These are phyloP conservation scores for Suhomyces bokatorum DNA, from an alignment of 1,139 yeast genomes.

Conservation along the genomic window DNA sequence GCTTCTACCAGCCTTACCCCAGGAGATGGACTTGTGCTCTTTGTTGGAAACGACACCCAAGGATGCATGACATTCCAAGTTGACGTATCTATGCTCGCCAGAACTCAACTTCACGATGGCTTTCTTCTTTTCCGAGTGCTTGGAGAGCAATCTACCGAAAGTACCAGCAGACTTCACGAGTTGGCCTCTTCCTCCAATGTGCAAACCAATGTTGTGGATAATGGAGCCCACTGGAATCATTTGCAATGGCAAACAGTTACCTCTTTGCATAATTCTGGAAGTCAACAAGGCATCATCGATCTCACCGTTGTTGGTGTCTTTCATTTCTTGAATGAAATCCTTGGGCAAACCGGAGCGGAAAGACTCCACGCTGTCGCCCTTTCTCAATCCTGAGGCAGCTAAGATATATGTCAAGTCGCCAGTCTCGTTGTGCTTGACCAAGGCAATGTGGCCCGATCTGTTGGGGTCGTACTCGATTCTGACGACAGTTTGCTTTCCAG, in stretches of 20 bases:
- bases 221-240: slow-evolving; percentile 95
- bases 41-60: slow-evolving; percentile 93
- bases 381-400: slow-evolving; percentile 91
- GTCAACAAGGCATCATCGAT: slow-evolving; percentile 90
- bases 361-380: slow-evolving; percentile 88
- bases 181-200: slow-evolving; percentile 80
- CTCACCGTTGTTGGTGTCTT: slow-evolving; percentile 61
- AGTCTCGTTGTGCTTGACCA: slow-evolving; percentile 64
- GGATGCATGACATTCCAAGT: slow-evolving; percentile 87
- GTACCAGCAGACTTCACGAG: slow-evolving; percentile 94
- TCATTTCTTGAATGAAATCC: slow-evolving; percentile 71
- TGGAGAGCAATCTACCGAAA: slow-evolving; percentile 84
- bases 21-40: slow-evolving; percentile 83
- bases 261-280: slow-evolving; percentile 85
- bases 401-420: slow-evolving; percentile 73
- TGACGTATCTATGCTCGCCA: slow-evolving; percentile 92
- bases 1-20: slow-evolving; percentile 97
- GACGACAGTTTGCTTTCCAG: slow-evolving; percentile 77
- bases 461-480: slow-evolving; percentile 97
- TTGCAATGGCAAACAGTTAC: slow-evolving; percentile 88
- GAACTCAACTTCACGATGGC: slow-evolving; percentile 83
- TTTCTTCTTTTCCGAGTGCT: slow-evolving; percentile 65
- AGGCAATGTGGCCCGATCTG: slow-evolving; percentile 91
- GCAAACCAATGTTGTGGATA: slow-evolving; percentile 82
- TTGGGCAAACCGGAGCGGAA: slow-evolving; percentile 87